Evolutionary conservation across 23 red algal genomes (phyloP), one percentile per base, ranked within the genome.

Genomic region (Gracilariopsis chorda): DNA sequence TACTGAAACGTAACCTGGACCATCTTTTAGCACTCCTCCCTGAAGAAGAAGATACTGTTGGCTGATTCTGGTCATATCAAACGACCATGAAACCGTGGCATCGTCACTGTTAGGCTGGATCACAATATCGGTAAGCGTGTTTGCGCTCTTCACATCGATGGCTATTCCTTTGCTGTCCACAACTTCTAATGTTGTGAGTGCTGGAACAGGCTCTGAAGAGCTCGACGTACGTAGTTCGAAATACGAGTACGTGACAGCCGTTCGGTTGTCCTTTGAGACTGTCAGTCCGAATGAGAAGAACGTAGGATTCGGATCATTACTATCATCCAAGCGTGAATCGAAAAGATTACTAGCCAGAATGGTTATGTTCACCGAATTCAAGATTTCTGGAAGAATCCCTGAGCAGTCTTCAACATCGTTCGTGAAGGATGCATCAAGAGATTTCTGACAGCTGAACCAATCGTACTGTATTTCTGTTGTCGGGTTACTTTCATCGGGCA

Each of bases 41-140:
- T 77, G 84, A 45, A 65, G 67, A 65, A 88, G 67, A 39, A 88
- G 65, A 63, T 74, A 77, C 33, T 76, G 63, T 42, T 88, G 84
- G 48, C 53, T 39, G 29, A 65, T 32, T 28, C 37, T 61, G 6
- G 84, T 1, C 84, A 88, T 88, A 59, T 88, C 84, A 48, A 74
- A 88, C 5, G 67, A 57, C 84, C 84, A 88, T 25, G 29, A 10
- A 12, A 74, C 84, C 32, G 43, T 60, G 40, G 23, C 19, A 29
- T 88, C 67, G 20, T 44, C 67, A 39, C 67, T 77, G 40, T 55
- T 39, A 6, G 84, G 84, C 4, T 61, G 46, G 35, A 88, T 88
- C 56, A 88, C 45, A 32, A 88, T 88, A 35, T 88, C 84, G 48
- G 48, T 74, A 51, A 75, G 40, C 25, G 45, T 7, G 45, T 37